Evolutionary conservation across 2,329 filamentous ascomycete species (phyloP), one percentile per base, ranked within the genome.

Genomic region (Fusarium sarcochroum): DNA sequence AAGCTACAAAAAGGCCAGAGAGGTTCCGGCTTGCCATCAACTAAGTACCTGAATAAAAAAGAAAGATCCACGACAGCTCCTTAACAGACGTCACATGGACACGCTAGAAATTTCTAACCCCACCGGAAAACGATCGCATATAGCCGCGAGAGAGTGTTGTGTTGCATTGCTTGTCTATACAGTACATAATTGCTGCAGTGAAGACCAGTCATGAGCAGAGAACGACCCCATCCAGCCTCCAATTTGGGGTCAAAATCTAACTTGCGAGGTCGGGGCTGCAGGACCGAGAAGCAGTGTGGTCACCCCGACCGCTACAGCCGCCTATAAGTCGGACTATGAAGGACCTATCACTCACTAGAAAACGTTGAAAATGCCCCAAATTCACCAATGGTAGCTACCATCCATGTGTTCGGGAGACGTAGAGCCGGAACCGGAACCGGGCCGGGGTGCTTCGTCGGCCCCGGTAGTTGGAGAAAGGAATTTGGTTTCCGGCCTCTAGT

Each of bases 401-500:
- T 23, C 23, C 23, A 23, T 23, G 27, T 30, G 10, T 30, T 30
- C 27, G 27, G 27, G 27, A 38, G 30, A 53, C 14, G 27, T 49
- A 42, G 55, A 49, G 35, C 56, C 56, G 49, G 63, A 71, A 72
- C 70, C 70, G 70, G 70, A 66, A 74, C 70, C 72, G 72, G 72
- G 58, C 61, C 66, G 52, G 52, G n/a, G 45, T 18, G 5, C 47
- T 50, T 21, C 23, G 10, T 49, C 60, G 61, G 56, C 44, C 44
- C 55, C 45, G 51, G 42, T 20, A 60, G n/a, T 46, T 40, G 21
- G 41, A 46, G 47, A 51, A 27, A 20, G 40, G 35, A 35, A 63
- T 55, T 55, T 59, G 37, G 47, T 56, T 56, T 38, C 71, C 71
- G 69, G 71, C 42, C 40, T 67, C 52, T 44, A 58, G 63, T 57